Conservation (phyloP, 345 rosid species). For the Eucalyptus shirleyi region DNA sequence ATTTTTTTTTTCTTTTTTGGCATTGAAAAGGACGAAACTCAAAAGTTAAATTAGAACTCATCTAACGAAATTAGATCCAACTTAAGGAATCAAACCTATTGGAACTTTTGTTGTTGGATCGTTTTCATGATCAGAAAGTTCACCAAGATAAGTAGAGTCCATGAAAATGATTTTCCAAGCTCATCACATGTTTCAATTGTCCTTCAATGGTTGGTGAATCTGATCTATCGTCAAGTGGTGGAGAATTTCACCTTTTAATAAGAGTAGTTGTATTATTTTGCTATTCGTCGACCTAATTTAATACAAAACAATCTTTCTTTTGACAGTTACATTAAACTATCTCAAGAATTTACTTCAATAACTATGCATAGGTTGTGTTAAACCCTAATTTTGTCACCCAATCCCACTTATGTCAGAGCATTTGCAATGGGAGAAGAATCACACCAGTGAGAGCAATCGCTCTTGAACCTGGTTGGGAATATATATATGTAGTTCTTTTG, state of each 20-base stretch:
- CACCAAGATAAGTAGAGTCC: not conserved
- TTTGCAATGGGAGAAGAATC: not conserved
- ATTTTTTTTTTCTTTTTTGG: too few relatives aligned
- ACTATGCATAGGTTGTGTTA: not conserved
- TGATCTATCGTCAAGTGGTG: not conserved
- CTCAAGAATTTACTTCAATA: not conserved
- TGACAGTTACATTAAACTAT: not conserved
- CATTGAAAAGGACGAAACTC: too few relatives aligned
- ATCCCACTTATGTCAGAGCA: not conserved
- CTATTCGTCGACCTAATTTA: not conserved
- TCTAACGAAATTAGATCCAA: too few relatives aligned
- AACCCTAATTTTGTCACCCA: not conserved
- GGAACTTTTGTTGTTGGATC: not conserved
- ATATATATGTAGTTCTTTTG: not conserved
- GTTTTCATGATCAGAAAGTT: not conserved
- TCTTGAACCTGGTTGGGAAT: not conserved
- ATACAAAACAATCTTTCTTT: not conserved
- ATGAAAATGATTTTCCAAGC: not conserved
- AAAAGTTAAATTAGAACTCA: too few relatives aligned
- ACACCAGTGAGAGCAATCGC: not conserved
- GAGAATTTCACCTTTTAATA: not conserved
- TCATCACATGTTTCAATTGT: not conserved
- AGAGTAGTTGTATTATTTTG: not conserved
- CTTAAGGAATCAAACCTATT: too few relatives aligned
- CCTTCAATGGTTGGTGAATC: not conserved